Percentiles rank a stretch among this genome's conserved stretches.
These are phyloP conservation scores for Pseudogymnoascus sp. DNA, from an alignment of 2,329 filamentous ascomycete species.

Conservation along the genomic window DNA sequence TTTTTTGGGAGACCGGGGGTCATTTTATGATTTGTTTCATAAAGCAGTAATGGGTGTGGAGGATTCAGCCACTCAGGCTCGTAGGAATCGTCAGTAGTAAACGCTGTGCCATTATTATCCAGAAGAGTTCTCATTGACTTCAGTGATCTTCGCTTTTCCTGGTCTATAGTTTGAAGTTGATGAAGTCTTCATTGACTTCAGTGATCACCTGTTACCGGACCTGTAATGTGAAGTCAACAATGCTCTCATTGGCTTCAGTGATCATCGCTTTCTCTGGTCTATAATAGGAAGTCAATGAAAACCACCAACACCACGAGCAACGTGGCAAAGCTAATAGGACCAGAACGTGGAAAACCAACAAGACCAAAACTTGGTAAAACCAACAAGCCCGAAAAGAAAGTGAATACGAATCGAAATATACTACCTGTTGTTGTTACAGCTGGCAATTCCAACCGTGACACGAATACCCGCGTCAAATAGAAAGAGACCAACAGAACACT, in stretches of 20 bases:
- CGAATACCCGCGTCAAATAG: not conserved
- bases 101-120: conserved; percentile 1
- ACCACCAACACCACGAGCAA: not conserved
- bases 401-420: not conserved
- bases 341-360: not conserved
- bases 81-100: not conserved
- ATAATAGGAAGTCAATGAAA: not conserved
- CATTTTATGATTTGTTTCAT: conserved; percentile 5
- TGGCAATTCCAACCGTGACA: not conserved
- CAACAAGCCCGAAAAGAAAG: not conserved
- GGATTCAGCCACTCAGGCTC: not conserved
- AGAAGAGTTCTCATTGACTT: not conserved
- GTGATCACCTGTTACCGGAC: not conserved
- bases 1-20: not conserved
- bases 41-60: conserved; percentile 3
- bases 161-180: not conserved
- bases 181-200: not conserved
- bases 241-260: not conserved
- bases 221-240: not conserved
- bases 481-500: not conserved
- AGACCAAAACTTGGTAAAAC: not conserved
- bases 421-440: not conserved
- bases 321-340: not conserved
- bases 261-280: not conserved
- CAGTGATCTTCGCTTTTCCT: not conserved